Percentiles rank a stretch among this genome's conserved stretches.
Evolutionary conservation across 192 early-diverging fungal species (phyloP).

Genomic region (Gamsiella multidivaricata): DNA sequence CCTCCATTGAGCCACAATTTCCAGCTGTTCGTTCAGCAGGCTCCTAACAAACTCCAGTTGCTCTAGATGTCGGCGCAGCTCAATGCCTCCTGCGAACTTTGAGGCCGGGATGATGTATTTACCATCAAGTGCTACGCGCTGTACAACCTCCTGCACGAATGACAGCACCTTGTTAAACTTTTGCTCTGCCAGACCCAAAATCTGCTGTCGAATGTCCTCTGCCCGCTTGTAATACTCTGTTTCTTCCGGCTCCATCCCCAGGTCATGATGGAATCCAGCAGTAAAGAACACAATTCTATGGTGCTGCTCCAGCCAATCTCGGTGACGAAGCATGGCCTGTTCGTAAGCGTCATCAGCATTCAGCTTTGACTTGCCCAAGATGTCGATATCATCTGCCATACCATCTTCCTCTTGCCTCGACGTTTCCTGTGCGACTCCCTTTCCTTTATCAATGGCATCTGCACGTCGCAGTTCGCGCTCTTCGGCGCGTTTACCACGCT

Average conservation of each 20-base stretch:
- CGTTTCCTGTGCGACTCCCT: conserved; percentile 18
- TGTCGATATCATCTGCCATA: not conserved
- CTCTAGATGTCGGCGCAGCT: conserved; percentile 33
- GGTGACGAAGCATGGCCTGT: conserved; percentile 31
- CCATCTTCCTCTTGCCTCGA: conserved; percentile 32
- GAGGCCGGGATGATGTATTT: conserved; percentile 1
- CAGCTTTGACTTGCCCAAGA: conserved; percentile 3
- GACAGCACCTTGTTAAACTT: conserved; percentile 29
- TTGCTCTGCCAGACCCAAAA: conserved; percentile 31
- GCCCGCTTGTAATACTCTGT: conserved; percentile 52
- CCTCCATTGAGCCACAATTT: conserved; percentile 47
- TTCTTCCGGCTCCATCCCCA: conserved; percentile 60
- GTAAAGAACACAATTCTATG: conserved; percentile 71
- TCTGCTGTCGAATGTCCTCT: conserved; percentile 45
- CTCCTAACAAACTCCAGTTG: conserved; percentile 25
- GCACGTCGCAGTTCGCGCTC: not conserved
- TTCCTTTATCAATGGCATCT: not conserved
- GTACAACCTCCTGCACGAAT: not conserved
- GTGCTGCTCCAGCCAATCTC: conserved; percentile 58
- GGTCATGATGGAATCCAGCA: conserved; percentile 63
- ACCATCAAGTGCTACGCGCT: not conserved
- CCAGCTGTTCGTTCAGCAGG: conserved; percentile 46
- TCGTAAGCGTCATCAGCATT: conserved; percentile 12
- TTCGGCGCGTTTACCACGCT: not conserved
- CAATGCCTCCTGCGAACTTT: conserved; percentile 27